Evolutionary conservation across 2,329 filamentous ascomycete genomes (phyloP), one percentile per base, ranked within the genome.

Genomic region (Endoconidiophora polonica): DNA sequence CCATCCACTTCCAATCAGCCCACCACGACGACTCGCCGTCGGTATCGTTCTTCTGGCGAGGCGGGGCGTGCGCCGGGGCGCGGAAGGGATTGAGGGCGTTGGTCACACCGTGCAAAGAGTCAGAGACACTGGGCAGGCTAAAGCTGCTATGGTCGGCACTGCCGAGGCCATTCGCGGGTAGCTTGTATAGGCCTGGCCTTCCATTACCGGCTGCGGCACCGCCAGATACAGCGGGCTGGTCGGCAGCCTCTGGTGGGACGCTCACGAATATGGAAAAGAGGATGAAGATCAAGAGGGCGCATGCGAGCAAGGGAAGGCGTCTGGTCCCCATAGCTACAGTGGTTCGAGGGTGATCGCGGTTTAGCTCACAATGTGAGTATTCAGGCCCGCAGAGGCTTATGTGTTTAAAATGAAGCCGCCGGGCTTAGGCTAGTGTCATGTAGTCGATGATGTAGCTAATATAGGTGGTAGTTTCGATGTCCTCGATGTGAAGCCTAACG

Each of bases 1-100:
- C 67, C 58, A 85, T 73, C 87, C 88, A 96, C 61, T 82, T 86
- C 79, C 83, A 93, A 63, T 94, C 81, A 55, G 77, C 80, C 65
- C 86, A 85, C 90, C 90, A 96, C 53, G 79, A 80, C 33, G 83
- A 80, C 54, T 83, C 83, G 46, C 81, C 83, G 60, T 76, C 80
- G 4, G 82, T 83, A 60, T 85, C 88, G 62, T 90, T 86, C 55
- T 78, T 76, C 62, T 88, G 82, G 48, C 79, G 73, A 2, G 81
- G 76, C 16, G 83, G 83, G 54, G 78, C 74, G 62, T 93, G 86
- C 9, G 78, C 73, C 18, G 79, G 74, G 39, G 76, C 74, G 39
- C 74, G 73, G 62, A 90, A 88, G 0, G 80, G 82, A 57, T 81
- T 81, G 56, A 74, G 64, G 18, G 68, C 66, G 57, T 64, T 74